Base-by-base conservation (phyloP, 2,329 filamentous ascomycete species). In the Calonectria henricotiae region DNA sequence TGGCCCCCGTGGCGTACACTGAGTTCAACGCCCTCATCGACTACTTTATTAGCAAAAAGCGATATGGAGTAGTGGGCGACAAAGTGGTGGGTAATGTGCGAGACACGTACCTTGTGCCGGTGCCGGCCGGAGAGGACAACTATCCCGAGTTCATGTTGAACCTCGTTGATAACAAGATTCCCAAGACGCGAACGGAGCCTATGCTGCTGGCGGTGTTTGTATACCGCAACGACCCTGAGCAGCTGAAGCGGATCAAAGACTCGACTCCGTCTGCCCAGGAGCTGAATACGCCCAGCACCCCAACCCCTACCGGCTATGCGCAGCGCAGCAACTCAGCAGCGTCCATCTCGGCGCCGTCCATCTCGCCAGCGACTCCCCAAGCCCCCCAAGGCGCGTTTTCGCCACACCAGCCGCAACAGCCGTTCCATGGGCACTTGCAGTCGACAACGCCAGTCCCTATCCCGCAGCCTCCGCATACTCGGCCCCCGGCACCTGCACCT, bases 31-130 rank as follows among this genome's bases (percentile, higher is more conserved):
- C 89, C 20, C 86, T 98, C n/a, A 94, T 95, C 77, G 89, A 95
- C 63, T 98, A 99, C 83, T 98, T 99, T 79, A 86, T 91, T 47
- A 88, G 88, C 62, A 94, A 96, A 78, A 89, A 93, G 73, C 89
- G 95, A 39, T 99, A 97, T 80, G 96, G 95, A 23, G 96, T 98
- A 1, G 88, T 98, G 7, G 92, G 92, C 15, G 93, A 96, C 79
- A 93, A 93, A 80, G 89, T 89, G 1, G 84, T 91, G 35, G 89
- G 90, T 23, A 92, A 94, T 70, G 93, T 98, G 60, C 92, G 95
- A 70, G 96, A 98, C 79, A 94, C 95, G 1, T 98, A 98, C 80
- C 89, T 98, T 37, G 92, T 98, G 11, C 96, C 96, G 0, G 90
- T 98, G 5, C 90, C 94, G 37, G 88, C 91, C 5, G 94, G 94